phyloP scores from a whole-genome alignment of 2,329 filamentous ascomycete species.

The Talaromyces sp. region DNA sequence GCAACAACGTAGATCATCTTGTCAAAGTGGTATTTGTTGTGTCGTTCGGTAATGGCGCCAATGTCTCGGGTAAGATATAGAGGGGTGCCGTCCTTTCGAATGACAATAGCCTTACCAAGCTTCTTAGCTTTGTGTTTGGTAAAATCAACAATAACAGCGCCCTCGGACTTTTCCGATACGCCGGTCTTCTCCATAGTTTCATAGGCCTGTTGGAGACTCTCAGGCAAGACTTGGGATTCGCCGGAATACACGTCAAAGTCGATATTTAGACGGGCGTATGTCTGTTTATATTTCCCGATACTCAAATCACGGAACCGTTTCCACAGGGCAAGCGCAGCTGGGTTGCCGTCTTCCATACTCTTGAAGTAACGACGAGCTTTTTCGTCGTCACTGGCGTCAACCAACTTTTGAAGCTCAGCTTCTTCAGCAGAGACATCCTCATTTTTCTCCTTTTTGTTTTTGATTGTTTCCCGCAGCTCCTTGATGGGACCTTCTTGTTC shows the following conservation, averaged over 20 bases:
- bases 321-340: constrained; percentile 57
- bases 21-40: constrained; percentile 58
- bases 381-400: constrained; percentile 54
- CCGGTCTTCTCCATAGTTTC: constrained; percentile 54
- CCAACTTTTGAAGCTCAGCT: constrained; percentile 44
- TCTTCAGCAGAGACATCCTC: constrained; percentile 47
- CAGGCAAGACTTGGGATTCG: constrained; percentile 61
- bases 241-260: constrained; percentile 63
- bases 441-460: constrained; percentile 44
- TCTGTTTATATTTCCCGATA: constrained; percentile 60
- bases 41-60: constrained; percentile 59
- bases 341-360: constrained; percentile 60
- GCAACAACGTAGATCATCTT: constrained; percentile 66
- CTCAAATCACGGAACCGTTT: constrained; percentile 59
- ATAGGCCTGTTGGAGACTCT: constrained; percentile 59
- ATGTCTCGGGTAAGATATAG: constrained; percentile 67
- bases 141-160: constrained; percentile 64
- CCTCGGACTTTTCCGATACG: constrained; percentile 60
- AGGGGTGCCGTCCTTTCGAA: constrained; percentile 62
- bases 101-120: constrained; percentile 61
- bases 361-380: constrained; percentile 61
- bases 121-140: constrained; percentile 63
- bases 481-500: constrained; percentile 56
- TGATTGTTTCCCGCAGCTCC: constrained; percentile 48
- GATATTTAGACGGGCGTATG: constrained; percentile 61